phyloP scores from a whole-genome alignment of 805 yeast species.

The Yamadazyma insecticola region DNA sequence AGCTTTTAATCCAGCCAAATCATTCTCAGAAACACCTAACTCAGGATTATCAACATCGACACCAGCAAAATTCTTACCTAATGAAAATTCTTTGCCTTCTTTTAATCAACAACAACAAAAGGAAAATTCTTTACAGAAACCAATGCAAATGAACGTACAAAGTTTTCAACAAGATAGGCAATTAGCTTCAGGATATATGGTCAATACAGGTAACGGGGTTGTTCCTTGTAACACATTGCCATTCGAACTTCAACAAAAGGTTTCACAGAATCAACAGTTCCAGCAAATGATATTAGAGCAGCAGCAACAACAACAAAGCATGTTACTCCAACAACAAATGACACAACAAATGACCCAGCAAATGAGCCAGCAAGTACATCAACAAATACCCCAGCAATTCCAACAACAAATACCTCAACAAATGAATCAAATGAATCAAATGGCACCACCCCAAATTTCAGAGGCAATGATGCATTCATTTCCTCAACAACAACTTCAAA shows the following conservation, averaged over 20 bases:
- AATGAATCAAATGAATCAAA: conserved; percentile 6
- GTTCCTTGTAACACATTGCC: conserved; percentile 15
- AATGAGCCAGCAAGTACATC: conserved; percentile 8
- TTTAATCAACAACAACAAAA: no score
- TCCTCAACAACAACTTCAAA: conserved; percentile 6
- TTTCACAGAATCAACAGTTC: conserved; percentile 1
- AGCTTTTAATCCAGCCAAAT: conserved; percentile 3
- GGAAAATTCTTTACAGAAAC: no score
- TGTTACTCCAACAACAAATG: not conserved
- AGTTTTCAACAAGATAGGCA: no score
- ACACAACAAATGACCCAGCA: conserved; percentile 8
- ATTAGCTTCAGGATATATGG: conserved; percentile 8
- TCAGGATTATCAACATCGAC: conserved; percentile 12
- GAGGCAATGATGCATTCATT: not conserved
- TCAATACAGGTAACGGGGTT: conserved; percentile 16
- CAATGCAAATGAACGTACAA: not conserved
- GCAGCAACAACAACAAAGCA: conserved; percentile 1
- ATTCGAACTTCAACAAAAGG: conserved; percentile 15
- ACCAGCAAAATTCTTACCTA: conserved; percentile 8
- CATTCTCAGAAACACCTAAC: conserved; percentile 4
- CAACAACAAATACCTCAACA: conserved; percentile 3
- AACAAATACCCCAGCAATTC: conserved; percentile 4
- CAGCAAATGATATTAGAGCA: no score
- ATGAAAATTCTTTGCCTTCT: no score
- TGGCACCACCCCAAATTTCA: conserved; percentile 4